A percentile compares a stretch with the other conserved stretches of the same genome.
Evolutionary conservation across 306 rosid genomes (phyloP).

Genomic region (Psophocarpus tetragonolobus): DNA sequence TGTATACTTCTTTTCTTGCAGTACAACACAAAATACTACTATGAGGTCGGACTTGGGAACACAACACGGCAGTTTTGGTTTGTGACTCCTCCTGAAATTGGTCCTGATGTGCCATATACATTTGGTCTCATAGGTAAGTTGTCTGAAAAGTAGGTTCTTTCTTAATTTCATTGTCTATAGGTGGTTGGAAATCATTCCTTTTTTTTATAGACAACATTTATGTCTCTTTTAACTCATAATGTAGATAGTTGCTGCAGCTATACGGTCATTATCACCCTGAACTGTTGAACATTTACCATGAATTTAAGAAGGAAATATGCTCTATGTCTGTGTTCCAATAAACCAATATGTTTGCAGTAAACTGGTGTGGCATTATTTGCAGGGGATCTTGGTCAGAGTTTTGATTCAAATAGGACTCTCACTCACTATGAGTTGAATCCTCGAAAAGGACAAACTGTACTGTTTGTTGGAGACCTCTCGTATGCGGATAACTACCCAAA

Average conservation of each 20-base stretch:
- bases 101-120: slow-evolving; percentile 89
- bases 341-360: not conserved
- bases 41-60: slow-evolving; percentile 66
- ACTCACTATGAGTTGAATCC: slow-evolving; percentile 72
- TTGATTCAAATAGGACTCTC: slow-evolving; percentile 75
- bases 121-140: slow-evolving; percentile 85
- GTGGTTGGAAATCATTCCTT: not conserved
- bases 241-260: not conserved
- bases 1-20: slow-evolving; percentile 37
- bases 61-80: slow-evolving; percentile 75
- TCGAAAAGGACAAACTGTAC: slow-evolving; percentile 61
- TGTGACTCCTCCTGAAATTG: slow-evolving; percentile 76
- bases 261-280: not conserved
- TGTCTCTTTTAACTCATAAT: not conserved
- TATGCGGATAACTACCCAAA: slow-evolving; percentile 75
- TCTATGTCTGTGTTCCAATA: not conserved
- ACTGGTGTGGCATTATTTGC: slow-evolving; percentile 26
- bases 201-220: not conserved
- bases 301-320: not conserved
- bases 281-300: not conserved
- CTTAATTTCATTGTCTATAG: not conserved
- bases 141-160: not conserved
- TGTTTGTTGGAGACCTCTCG: slow-evolving; percentile 84
- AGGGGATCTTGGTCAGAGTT: slow-evolving; percentile 96
- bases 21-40: slow-evolving; percentile 78